Evolutionary conservation across 305 asterid species (phyloP), one percentile per base, ranked within the genome.

Genomic region (Fraxinus sp.): DNA sequence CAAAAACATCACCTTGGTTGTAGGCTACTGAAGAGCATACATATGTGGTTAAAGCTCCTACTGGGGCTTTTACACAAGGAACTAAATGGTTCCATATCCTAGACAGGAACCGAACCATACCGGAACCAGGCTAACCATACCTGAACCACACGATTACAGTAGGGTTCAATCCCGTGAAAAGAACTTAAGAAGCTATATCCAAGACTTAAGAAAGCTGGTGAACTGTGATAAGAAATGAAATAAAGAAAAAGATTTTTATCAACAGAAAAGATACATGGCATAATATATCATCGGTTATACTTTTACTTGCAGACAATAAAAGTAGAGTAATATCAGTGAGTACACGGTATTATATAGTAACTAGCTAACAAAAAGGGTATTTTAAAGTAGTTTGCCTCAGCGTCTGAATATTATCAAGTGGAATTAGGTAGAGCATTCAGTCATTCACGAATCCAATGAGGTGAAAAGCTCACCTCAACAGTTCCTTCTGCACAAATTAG

Each of bases 401-500:
- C 18, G 2, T 66, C 32, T 66, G 33, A 66, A 66, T 26, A 66
- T 11, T 26, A 26, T 66, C 74, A 66, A 20, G n/a, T 26, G n/a
- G 74, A 66, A 66, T 26, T 26, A 66, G 74, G 36, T 66, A 66
- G 74, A 66, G 70, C 70, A 59, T 59, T n/a, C n/a, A n/a, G n/a
- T n/a, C n/a, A n/a, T n/a, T 26, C 73, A 66, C 14, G 36, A 66
- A 66, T 8, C 35, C 33, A 66, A 66, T 3, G 35, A 66, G 73
- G 3, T 66, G 73, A 7, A 66, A 22, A 66, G 73, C 73, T 66
- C 73, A 66, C 73, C 33, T 66, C 73, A 59, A 59, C 70, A 59
- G 70, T 59, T 59, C 70, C 70, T 59, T 59, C 70, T 2, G 70
- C 30, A 59, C 70, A 59, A 20, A 66, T 66, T 26, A 66, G n/a